Conservation (phyloP, 2,329 filamentous ascomycete genomes). For the Tolypocladium album region DNA sequence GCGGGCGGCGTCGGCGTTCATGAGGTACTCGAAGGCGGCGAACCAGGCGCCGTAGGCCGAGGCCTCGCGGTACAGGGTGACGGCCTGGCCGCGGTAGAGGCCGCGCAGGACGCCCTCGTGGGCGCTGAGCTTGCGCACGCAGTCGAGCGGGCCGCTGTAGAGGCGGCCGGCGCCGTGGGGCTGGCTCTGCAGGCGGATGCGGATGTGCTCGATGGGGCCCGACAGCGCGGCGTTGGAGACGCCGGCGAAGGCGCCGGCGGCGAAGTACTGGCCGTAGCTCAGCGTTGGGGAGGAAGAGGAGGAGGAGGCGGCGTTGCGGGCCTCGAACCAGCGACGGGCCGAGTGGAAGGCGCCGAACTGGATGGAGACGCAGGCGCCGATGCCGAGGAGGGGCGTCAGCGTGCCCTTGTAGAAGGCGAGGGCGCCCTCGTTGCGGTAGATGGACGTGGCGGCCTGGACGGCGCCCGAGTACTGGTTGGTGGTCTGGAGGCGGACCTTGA, state of each 20-base stretch:
- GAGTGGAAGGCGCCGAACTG: conserved; percentile 97
- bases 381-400: conserved; percentile 85
- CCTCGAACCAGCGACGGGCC: conserved; percentile 77
- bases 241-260: conserved; percentile 83
- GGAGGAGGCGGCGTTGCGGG: conserved; percentile 56
- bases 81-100: conserved; percentile 77
- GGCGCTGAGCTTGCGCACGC: conserved; percentile 69
- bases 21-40: conserved; percentile 86
- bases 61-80: conserved; percentile 81
- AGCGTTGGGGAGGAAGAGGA: conserved; percentile 34
- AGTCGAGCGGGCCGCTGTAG: conserved; percentile 81
- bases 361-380: conserved; percentile 94
- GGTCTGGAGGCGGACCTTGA: conserved; percentile 96
- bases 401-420: conserved; percentile 98
- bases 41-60: conserved; percentile 97
- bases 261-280: conserved; percentile 78
- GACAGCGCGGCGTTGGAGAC: conserved; percentile 83
- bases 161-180: conserved; percentile 72
- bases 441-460: conserved; percentile 67
- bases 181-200: conserved; percentile 92
- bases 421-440: conserved; percentile 79
- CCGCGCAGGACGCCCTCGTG: conserved; percentile 56
- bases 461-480: conserved; percentile 72
- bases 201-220: conserved; percentile 89
- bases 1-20: conserved; percentile 77